Evolutionary conservation across 192 early-diverging fungal species (phyloP).

Genomic region (Dissophora globulifera): DNA sequence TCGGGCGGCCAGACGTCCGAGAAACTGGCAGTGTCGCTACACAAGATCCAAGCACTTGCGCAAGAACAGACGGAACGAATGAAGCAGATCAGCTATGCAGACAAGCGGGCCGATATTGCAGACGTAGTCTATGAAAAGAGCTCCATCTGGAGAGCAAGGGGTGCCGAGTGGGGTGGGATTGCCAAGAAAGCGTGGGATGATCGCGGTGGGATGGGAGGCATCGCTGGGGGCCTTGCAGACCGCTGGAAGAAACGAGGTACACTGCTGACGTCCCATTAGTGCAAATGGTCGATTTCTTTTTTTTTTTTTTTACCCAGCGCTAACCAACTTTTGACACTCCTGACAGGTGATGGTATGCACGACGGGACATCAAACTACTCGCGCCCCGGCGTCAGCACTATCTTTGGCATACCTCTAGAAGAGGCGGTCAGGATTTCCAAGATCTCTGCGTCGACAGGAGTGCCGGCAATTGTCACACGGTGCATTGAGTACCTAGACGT

Average conservation of each 20-base stretch:
- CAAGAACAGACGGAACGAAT: constrained; percentile 44
- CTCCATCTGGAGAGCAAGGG: constrained; percentile 36
- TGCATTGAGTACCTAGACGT: constrained; percentile 49
- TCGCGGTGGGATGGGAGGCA: constrained; percentile 50
- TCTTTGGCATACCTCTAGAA: constrained; percentile 40
- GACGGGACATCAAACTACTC: constrained; percentile 16
- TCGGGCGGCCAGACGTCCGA: not conserved
- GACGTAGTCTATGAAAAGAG: constrained; percentile 48
- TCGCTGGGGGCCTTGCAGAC: constrained; percentile 41
- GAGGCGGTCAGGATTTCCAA: constrained; percentile 34
- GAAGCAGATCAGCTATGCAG: constrained; percentile 46
- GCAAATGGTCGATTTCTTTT: too few species aligned
- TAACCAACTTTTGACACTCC: not conserved
- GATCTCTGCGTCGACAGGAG: constrained; percentile 29
- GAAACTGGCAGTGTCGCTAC: constrained; percentile 28
- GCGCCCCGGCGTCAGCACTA: constrained; percentile 14
- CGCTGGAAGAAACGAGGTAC: constrained; percentile 46
- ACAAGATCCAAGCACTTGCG: constrained; percentile 47
- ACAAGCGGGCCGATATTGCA: constrained; percentile 43
- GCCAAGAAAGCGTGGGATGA: constrained; percentile 52
- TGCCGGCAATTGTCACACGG: constrained; percentile 40
- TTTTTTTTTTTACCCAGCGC: too few species aligned
- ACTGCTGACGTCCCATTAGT: too few species aligned
- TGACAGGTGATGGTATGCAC: constrained; percentile 16
- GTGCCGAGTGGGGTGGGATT: constrained; percentile 48